These are phyloP conservation scores for Penicillium sp. DNA, from an alignment of 2,329 filamentous ascomycete genomes.

Conservation along the genomic window DNA sequence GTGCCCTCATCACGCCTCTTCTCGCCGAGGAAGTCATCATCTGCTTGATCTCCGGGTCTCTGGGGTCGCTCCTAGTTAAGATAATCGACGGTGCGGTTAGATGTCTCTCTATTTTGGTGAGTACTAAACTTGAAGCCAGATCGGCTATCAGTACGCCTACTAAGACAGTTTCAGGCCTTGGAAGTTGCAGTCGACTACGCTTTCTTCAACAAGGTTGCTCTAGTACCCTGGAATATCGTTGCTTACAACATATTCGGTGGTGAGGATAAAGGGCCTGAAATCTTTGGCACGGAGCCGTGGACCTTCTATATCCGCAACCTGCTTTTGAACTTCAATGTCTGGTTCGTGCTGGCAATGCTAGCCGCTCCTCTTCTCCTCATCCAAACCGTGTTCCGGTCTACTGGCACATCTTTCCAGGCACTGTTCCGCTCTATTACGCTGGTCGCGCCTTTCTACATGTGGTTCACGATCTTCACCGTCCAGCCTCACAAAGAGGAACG, in stretches of 20 bases:
- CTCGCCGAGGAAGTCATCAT: constrained; percentile 71
- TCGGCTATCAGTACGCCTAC: constrained; percentile 5
- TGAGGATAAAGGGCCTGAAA: constrained; percentile 73
- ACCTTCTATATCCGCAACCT: constrained; percentile 94
- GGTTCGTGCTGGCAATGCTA: constrained; percentile 77
- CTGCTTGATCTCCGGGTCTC: constrained; percentile 52
- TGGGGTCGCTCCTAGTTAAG: constrained; percentile 60
- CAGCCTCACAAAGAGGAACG: constrained; percentile 98
- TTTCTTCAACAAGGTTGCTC: constrained; percentile 75
- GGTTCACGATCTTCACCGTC: constrained; percentile 84
- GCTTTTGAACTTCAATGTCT: constrained; percentile 90
- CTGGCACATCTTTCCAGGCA: constrained; percentile 63
- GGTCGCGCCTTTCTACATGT: constrained; percentile 85
- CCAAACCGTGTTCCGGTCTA: constrained; percentile 65
- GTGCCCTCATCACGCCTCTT: constrained; percentile 77
- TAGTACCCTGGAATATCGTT: constrained; percentile 90
- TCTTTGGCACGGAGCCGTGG: constrained; percentile 96
- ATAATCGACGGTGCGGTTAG: constrained; percentile 66
- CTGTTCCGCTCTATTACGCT: constrained; percentile 75
- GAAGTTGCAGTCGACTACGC: constrained; percentile 74
- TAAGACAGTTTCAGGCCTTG: constrained; percentile 52
- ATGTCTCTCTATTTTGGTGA: constrained; percentile 67
- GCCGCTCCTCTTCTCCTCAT: constrained; percentile 72
- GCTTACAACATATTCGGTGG: constrained; percentile 91
- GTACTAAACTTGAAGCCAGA: constrained; percentile 28